phyloP scores from a whole-genome alignment of 2,329 filamentous ascomycete genomes.

The Pyrenophora seminiperda region DNA sequence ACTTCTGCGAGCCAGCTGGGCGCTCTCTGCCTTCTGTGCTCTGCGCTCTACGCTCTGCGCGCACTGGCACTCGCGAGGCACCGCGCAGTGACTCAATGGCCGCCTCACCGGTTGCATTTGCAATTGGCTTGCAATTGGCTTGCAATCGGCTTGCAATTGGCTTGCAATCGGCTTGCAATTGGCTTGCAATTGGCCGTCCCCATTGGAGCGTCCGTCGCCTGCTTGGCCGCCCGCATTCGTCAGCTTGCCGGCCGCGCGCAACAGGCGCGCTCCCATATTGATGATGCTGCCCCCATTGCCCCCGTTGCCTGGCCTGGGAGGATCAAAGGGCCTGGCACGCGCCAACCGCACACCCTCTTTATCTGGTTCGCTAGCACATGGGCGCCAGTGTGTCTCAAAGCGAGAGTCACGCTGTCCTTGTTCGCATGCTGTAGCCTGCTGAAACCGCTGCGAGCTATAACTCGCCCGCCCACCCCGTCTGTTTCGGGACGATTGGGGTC shows the following conservation, averaged over 20 bases:
- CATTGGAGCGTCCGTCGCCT: constrained; percentile 24
- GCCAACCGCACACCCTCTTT: constrained; percentile 37
- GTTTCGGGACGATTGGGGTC: constrained; percentile 33
- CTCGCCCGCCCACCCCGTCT: constrained; percentile 26
- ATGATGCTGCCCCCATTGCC: constrained; percentile 26
- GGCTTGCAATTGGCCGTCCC: constrained; percentile 37
- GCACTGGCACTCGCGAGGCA: neutral
- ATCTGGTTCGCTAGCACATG: constrained; percentile 30
- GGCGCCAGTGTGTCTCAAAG: constrained; percentile 30
- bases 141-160: no score
- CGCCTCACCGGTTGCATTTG: neutral
- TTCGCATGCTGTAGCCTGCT: constrained; percentile 36
- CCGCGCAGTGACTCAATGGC: constrained; percentile 33
- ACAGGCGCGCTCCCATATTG: constrained; percentile 9
- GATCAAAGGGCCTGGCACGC: constrained; percentile 22
- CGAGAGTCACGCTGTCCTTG: constrained; percentile 31
- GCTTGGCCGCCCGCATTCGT: constrained; percentile 39
- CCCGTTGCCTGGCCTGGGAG: constrained; percentile 28
- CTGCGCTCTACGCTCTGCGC: no score
- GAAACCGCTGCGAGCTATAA: constrained; percentile 30
- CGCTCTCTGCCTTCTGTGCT: no score
- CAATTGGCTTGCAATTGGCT: no score
- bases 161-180: no score
- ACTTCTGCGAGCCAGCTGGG: no score
- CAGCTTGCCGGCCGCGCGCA: constrained; percentile 38